phyloP scores from a whole-genome alignment of 495 filamentous ascomycete genomes.

The Pseudevernia furfuracea region DNA sequence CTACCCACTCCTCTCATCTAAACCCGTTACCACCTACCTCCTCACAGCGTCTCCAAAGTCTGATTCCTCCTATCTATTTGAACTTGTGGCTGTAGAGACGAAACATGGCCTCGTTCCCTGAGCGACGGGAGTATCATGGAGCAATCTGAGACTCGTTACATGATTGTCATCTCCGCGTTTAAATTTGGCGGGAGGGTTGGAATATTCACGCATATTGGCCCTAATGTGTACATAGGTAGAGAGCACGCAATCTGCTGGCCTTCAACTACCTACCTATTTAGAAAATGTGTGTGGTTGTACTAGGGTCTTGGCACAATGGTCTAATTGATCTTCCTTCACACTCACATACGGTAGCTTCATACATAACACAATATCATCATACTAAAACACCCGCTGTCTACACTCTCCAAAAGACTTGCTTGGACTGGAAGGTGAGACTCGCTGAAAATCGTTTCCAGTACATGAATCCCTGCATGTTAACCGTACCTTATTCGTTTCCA shows the following conservation, averaged over 20 bases:
- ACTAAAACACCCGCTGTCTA: neutral
- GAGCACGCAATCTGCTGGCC: neutral
- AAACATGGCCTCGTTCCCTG: too few species aligned
- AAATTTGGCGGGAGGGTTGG: neutral
- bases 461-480: neutral
- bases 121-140: neutral
- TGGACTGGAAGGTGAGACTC: too few species aligned
- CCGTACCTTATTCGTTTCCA: neutral
- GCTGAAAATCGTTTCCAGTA: neutral
- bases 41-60: neutral
- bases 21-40: neutral
- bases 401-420: neutral
- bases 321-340: too few species aligned
- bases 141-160: neutral
- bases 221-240: neutral
- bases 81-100: neutral
- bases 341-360: too few species aligned
- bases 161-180: neutral
- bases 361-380: too few species aligned
- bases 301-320: too few species aligned
- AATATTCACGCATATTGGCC: neutral
- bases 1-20: conserved; percentile 1
- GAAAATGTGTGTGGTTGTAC: too few species aligned
- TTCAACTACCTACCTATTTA: neutral
- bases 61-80: neutral